These are phyloP conservation scores for Cucumis melo DNA, from an alignment of 306 rosid species.

Conservation along the genomic window DNA sequence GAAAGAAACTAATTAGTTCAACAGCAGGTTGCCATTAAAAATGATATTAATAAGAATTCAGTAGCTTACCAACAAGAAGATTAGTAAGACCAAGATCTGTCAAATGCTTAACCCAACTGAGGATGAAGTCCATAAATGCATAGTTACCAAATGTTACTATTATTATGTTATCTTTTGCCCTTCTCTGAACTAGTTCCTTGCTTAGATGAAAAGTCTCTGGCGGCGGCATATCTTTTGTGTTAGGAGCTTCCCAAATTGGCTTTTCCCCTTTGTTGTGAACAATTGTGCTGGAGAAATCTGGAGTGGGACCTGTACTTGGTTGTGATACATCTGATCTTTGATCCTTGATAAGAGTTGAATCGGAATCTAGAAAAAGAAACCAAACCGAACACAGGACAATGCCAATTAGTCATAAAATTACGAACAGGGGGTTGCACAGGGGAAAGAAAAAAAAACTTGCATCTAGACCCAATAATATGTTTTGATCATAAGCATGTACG, in stretches of 20 bases:
- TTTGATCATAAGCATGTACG: no score
- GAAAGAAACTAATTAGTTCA: neutral
- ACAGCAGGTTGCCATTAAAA: neutral
- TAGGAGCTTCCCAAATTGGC: slow-evolving; percentile 47
- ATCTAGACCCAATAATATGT: neutral
- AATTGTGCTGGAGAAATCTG: slow-evolving; percentile 14
- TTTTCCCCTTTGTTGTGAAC: slow-evolving; percentile 16
- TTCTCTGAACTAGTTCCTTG: slow-evolving; percentile 57
- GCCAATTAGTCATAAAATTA: neutral
- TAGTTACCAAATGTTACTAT: slow-evolving; percentile 91
- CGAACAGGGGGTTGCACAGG: neutral
- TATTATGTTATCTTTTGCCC: slow-evolving; percentile 67
- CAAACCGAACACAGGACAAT: neutral
- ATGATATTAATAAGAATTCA: neutral
- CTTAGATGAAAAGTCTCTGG: slow-evolving; percentile 42
- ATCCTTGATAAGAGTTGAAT: slow-evolving; percentile 15
- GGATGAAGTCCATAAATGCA: slow-evolving; percentile 94
- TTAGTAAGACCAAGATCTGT: slow-evolving; percentile 61
- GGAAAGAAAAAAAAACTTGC: neutral
- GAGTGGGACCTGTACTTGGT: slow-evolving; percentile 12
- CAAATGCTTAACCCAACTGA: slow-evolving; percentile 85
- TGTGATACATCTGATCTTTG: slow-evolving; percentile 24
- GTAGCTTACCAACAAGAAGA: slow-evolving; percentile 77
- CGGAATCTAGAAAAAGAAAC: slow-evolving; percentile 25
- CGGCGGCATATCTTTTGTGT: slow-evolving; percentile 44